phyloP scores from a whole-genome alignment of 2,329 filamentous ascomycete genomes.

The Grosmannia serpens region DNA sequence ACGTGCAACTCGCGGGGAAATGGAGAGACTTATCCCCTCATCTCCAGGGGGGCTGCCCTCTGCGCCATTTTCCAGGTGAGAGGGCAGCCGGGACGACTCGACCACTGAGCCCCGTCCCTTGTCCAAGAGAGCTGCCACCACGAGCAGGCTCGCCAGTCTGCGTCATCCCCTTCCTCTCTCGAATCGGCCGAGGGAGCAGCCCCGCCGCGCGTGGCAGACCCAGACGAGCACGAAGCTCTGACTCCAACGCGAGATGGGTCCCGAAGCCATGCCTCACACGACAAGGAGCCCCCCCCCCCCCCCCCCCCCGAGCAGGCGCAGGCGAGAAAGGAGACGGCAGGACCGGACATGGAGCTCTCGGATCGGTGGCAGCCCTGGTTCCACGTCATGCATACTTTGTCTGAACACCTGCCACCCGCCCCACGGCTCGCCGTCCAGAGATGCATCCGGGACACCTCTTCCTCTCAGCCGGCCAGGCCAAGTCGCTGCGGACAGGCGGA shows the following conservation, averaged over 20 bases:
- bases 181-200: background rate
- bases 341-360: conserved; percentile 4
- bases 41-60: conserved; percentile 32
- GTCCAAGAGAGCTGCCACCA: conserved; percentile 11
- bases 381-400: background rate
- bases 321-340: background rate
- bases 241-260: conserved; percentile 89
- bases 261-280: conserved; percentile 30
- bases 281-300: background rate
- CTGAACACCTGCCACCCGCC: background rate
- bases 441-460: background rate
- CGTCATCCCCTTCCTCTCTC: conserved; percentile 4
- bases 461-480: conserved; percentile 4
- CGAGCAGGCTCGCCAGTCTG: conserved; percentile 1
- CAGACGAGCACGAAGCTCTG: conserved; percentile 89
- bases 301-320: conserved; percentile 8
- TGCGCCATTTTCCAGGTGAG: conserved; percentile 36
- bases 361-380: background rate
- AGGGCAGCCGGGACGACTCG: conserved; percentile 36
- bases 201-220: conserved; percentile 16
- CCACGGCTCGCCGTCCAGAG: background rate
- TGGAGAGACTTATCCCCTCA: conserved; percentile 36
- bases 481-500: background rate
- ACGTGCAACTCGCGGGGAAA: background rate
- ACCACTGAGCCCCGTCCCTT: conserved; percentile 25